Evolutionary conservation across 352 stramenopile genomes (phyloP), one percentile per base, ranked within the genome.

Genomic region (Phytophthora quininea): DNA sequence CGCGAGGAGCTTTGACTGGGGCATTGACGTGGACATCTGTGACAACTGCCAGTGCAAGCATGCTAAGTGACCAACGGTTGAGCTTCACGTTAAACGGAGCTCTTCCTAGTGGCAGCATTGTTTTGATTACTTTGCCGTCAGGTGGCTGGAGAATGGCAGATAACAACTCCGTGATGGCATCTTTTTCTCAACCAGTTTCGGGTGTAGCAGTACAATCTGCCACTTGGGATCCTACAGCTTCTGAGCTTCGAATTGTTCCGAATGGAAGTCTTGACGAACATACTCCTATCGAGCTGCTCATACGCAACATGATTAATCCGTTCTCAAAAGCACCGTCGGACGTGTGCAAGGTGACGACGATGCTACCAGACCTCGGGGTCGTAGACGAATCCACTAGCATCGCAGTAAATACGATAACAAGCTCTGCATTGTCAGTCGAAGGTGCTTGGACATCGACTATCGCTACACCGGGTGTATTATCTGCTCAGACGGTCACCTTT

Each of bases 231-330:
- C 31, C 58, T 2, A n/a, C 24, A 4, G 59, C 55, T 2, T 66
- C 47, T 31, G 54, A 78, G 8, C 30, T 92, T 19, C 58, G 55
- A 27, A 64, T 90, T 29, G 63, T 73, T 48, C 89, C 77, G 0
- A 32, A 29, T 11, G 84, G 84, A 2, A 63, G 75, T 59, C 50
- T 92, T 12, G 54, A 6, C 10, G 76, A 88, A 67, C 69, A 49
- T 3, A 69, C 71, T 5, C 7, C 49, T 3, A 59, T 90, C 12
- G 67, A 83, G 30, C 24, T 92, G 1, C 27, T 84, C 2, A 54
- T 90, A 3, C 54, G 81, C 4, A 71, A 78, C 33, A 77, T 92
- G 61, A 71, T 85, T 14, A 92, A 86, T 57, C 84, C 81, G 11
- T 92, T 77, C 49, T 62, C 68, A 4, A 66, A 67, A 14, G 62